Percentiles rank a stretch among this genome's conserved stretches.
Evolutionary conservation across 83 land plant genomes (phyloP).

Genomic region (Diphasiastrum complanatum): DNA sequence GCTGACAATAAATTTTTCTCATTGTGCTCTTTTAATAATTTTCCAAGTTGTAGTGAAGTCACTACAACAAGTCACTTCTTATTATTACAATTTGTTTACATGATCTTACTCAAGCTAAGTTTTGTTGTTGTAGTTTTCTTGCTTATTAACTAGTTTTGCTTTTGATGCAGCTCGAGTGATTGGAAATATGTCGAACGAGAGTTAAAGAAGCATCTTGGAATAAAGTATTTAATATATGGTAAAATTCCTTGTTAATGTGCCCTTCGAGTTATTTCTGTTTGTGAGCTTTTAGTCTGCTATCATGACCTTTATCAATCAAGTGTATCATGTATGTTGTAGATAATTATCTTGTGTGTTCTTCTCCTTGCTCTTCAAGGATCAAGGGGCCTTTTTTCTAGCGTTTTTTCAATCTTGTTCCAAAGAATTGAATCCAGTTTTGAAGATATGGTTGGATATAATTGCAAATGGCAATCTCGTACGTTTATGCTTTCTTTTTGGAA

Average conservation of each 20-base stretch:
- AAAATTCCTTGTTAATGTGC: too few species aligned
- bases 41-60: background rate
- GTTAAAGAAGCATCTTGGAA: conserved; percentile 58
- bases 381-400: too few species aligned
- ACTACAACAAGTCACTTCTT: background rate
- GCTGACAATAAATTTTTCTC: too few species aligned
- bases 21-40: background rate
- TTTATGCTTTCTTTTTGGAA: background rate
- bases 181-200: conserved; percentile 81
- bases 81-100: background rate
- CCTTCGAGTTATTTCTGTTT: conserved; percentile 1
- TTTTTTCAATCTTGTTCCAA: too few species aligned
- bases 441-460: background rate
- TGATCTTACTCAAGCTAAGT: conserved; percentile 3
- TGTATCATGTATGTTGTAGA: too few species aligned
- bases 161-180: conserved; percentile 62
- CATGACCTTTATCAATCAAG: background rate
- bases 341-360: background rate
- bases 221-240: conserved; percentile 68
- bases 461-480: background rate
- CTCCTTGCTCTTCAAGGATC: background rate
- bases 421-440: too few species aligned
- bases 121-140: background rate
- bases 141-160: background rate
- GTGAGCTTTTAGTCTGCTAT: conserved; percentile 8